Percentiles rank a stretch among this genome's conserved stretches.
Evolutionary conservation across 2,329 filamentous ascomycete species (phyloP).

Genomic region (Cadophora malorum): DNA sequence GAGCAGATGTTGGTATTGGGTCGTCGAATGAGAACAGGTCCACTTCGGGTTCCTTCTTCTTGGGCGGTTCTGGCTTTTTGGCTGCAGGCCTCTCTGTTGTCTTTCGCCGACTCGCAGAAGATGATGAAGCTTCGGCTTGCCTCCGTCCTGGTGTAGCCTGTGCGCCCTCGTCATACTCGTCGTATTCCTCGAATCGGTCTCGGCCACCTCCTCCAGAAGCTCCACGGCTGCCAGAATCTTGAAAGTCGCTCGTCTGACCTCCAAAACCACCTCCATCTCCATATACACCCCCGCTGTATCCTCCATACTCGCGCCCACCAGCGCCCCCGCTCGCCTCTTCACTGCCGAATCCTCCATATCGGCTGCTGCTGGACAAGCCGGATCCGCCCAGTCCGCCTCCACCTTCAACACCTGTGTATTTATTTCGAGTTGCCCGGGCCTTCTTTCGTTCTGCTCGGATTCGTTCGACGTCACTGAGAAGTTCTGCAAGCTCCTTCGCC

Average conservation of each 20-base stretch:
- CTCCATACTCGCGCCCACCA: slow-evolving; percentile 67
- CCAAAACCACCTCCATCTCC: slow-evolving; percentile 96
- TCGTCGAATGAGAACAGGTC: slow-evolving; percentile 96
- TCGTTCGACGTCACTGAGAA: slow-evolving; percentile 89
- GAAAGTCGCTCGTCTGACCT: slow-evolving; percentile 75
- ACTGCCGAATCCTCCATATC: slow-evolving; percentile 90
- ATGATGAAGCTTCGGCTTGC: slow-evolving; percentile 39
- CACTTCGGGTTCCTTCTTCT: slow-evolving; percentile 86
- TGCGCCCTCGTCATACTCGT: slow-evolving; percentile 87
- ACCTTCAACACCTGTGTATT: slow-evolving; percentile 94
- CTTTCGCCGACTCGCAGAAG: slow-evolving; percentile 46
- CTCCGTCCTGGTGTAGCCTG: slow-evolving; percentile 54
- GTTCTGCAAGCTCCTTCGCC: slow-evolving; percentile 91
- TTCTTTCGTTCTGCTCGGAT: slow-evolving; percentile 89
- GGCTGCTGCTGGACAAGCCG: slow-evolving; percentile 54
- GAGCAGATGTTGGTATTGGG: slow-evolving; percentile 55
- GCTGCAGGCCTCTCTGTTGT: slow-evolving; percentile 51
- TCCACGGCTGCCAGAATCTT: slow-evolving; percentile 54
- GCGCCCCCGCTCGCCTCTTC: slow-evolving; percentile 67
- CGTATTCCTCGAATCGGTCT: slow-evolving; percentile 94
- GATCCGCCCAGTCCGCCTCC: slow-evolving; percentile 66
- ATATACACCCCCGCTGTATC: slow-evolving; percentile 77
- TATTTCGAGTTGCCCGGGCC: slow-evolving; percentile 85
- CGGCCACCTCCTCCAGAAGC: slow-evolving; percentile 52
- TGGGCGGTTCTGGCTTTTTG: slow-evolving; percentile 73